Evolutionary conservation across 805 yeast genomes (phyloP).

Genomic region (Candida silvicultrix): DNA sequence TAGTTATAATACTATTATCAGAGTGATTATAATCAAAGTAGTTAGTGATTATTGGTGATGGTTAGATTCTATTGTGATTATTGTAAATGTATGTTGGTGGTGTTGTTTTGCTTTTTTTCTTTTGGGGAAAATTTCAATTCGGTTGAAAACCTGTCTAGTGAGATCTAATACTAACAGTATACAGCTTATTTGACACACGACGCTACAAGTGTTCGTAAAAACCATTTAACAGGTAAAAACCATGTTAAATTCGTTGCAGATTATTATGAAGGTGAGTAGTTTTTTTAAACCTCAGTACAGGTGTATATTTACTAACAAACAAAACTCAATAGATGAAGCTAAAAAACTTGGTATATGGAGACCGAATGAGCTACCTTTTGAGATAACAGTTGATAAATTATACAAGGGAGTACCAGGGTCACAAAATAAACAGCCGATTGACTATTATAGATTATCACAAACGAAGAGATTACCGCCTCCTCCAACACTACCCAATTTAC

Average conservation of each 20-base stretch:
- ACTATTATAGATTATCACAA: slow-evolving; percentile 12
- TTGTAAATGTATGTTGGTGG: slow-evolving; percentile 45
- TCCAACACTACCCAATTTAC: slow-evolving; percentile 14
- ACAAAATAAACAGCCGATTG: slow-evolving; percentile 1
- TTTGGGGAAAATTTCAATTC: background rate
- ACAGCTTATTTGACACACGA: slow-evolving; percentile 75
- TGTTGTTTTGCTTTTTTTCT: background rate
- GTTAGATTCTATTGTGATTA: slow-evolving; percentile 79
- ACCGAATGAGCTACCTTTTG: slow-evolving; percentile 18
- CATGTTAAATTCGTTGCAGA: slow-evolving; percentile 68
- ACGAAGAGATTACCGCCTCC: slow-evolving; percentile 21
- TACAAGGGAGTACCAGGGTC: slow-evolving; percentile 29
- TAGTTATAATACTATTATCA: no score
- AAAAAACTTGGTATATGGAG: slow-evolving; percentile 27
- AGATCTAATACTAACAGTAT: slow-evolving; percentile 3
- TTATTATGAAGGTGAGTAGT: slow-evolving; percentile 57
- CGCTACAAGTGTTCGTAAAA: slow-evolving; percentile 77
- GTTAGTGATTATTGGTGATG: slow-evolving; percentile 29
- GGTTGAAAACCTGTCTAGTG: no score
- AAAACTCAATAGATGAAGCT: slow-evolving; percentile 20
- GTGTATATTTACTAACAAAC: slow-evolving; percentile 1
- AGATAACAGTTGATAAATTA: slow-evolving; percentile 11
- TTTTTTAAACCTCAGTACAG: no score
- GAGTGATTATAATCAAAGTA: background rate
- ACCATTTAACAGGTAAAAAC: slow-evolving; percentile 72